Conservation (phyloP, 1,284 basidiomycete genomes). For the Tausonia pullulans region DNA sequence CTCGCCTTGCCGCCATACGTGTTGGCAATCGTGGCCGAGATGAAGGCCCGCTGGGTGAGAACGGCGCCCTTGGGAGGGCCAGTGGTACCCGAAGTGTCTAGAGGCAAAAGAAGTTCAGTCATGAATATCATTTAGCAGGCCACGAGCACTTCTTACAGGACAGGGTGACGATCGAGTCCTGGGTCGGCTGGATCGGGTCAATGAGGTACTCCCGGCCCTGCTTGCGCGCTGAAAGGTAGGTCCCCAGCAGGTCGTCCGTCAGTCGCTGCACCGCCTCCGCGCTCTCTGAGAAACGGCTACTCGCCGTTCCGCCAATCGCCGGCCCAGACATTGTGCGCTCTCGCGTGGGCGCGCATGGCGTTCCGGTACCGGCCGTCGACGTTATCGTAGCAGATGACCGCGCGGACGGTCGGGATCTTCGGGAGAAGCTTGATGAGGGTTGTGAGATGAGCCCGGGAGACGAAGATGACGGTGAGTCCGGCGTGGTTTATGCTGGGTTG, state of each 20-base stretch:
- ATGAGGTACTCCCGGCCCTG: slow-evolving; percentile 52
- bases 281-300: slow-evolving; percentile 20
- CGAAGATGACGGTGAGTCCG: slow-evolving; percentile 63
- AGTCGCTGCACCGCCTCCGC: neutral
- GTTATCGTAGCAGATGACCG: slow-evolving; percentile 36
- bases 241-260: neutral
- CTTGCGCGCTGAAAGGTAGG: slow-evolving; percentile 46
- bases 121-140: neutral
- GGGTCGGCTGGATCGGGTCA: slow-evolving; percentile 47
- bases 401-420: slow-evolving; percentile 52
- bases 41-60: slow-evolving; percentile 65
- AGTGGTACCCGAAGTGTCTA: slow-evolving; percentile 18
- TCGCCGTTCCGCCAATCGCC: slow-evolving; percentile 57
- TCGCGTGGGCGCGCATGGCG: slow-evolving; percentile 55
- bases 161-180: slow-evolving; percentile 41
- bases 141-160: slow-evolving; percentile 19
- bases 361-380: slow-evolving; percentile 35
- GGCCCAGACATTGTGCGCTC: slow-evolving; percentile 46
- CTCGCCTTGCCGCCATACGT: slow-evolving; percentile 46
- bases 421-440: slow-evolving; percentile 57
- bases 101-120: no score
- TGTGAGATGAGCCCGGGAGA: slow-evolving; percentile 63
- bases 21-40: slow-evolving; percentile 51
- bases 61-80: slow-evolving; percentile 52
- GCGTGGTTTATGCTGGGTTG: slow-evolving; percentile 66